Evolutionary conservation across 331 rosid species (phyloP).

Genomic region (Pyracantha coccinea): DNA sequence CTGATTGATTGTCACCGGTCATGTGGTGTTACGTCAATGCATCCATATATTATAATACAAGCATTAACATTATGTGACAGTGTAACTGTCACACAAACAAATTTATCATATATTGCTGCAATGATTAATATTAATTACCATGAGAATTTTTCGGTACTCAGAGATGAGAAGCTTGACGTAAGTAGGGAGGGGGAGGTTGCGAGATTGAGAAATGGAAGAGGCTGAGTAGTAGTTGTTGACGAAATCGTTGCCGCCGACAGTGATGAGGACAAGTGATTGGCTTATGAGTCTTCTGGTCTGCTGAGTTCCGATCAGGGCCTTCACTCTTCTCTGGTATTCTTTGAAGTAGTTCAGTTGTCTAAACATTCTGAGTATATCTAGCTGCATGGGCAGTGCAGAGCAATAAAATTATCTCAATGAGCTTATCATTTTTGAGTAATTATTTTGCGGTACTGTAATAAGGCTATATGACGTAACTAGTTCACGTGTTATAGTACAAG

Average conservation of each 20-base stretch:
- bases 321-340: conserved; percentile 46
- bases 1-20: no score
- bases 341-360: conserved; percentile 45
- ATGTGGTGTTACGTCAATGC: no score
- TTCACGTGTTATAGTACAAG: no score
- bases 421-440: neutral
- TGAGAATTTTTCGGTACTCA: conserved; percentile 43
- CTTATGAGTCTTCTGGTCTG: conserved; percentile 25
- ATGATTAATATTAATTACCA: conserved; percentile 16
- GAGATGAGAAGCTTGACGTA: conserved; percentile 49
- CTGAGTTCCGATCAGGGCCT: conserved; percentile 34
- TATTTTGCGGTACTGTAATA: no score
- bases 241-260: conserved; percentile 66
- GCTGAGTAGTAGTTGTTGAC: conserved; percentile 67
- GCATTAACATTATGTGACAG: no score
- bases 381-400: conserved; percentile 4
- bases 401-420: neutral
- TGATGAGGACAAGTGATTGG: conserved; percentile 44
- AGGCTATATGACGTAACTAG: no score
- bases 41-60: no score
- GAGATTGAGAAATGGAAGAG: conserved; percentile 44
- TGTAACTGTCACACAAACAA: no score
- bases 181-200: conserved; percentile 35
- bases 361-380: conserved; percentile 22
- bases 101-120: no score